phyloP scores from a whole-genome alignment of 257 asterid genomes.

The Asclepias syriaca region DNA sequence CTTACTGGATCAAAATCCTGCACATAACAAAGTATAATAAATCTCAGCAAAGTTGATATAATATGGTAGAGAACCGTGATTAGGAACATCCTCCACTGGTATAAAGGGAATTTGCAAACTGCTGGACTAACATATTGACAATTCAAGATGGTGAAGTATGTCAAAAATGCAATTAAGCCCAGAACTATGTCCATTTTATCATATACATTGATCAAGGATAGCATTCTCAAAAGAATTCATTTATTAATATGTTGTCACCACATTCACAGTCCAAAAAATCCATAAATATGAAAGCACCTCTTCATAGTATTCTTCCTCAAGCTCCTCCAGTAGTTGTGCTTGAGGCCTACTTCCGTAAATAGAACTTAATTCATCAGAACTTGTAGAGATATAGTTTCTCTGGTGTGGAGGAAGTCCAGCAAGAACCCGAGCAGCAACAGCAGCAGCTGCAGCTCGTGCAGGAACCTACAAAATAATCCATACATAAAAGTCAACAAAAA shows the following conservation, averaged over 20 bases:
- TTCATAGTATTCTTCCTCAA: conserved; percentile 81
- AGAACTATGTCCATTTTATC: neutral
- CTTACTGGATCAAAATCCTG: conserved; percentile 91
- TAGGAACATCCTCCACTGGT: neutral
- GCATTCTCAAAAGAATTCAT: neutral
- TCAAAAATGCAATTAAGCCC: neutral
- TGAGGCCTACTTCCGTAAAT: conserved; percentile 73
- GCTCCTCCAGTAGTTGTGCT: conserved; percentile 56
- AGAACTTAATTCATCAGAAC: conserved; percentile 79
- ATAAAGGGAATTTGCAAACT: neutral
- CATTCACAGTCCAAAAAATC: neutral
- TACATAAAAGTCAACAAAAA: neutral
- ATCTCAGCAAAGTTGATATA: conserved; percentile 16
- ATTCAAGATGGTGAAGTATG: neutral
- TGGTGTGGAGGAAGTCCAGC: conserved; percentile 94
- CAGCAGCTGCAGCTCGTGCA: conserved; percentile 98
- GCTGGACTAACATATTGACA: neutral
- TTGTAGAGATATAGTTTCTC: conserved; percentile 67
- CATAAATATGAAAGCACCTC: conserved; percentile 41
- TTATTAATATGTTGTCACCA: neutral
- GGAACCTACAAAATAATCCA: conserved; percentile 62
- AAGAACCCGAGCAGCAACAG: conserved; percentile 91
- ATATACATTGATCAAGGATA: neutral
- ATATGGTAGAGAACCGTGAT: neutral
- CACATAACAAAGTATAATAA: conserved; percentile 25